These are phyloP conservation scores for Syzygium oleosum DNA, from an alignment of 345 rosid genomes.

Conservation along the genomic window DNA sequence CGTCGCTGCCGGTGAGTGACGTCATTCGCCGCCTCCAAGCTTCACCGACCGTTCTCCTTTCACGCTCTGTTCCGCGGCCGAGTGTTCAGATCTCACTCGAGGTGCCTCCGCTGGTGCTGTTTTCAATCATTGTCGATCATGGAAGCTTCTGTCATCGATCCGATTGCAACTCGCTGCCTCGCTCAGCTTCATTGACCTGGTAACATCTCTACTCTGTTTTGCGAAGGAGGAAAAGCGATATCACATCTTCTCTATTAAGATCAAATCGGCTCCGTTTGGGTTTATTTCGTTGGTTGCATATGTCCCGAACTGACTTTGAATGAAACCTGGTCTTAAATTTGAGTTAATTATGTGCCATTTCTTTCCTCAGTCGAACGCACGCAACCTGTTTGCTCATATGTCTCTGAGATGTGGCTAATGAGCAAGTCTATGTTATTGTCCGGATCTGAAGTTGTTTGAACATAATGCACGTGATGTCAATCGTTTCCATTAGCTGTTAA, in stretches of 20 bases:
- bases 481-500: not conserved
- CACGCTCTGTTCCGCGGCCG: not conserved
- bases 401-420: not conserved
- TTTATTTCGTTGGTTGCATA: not conserved
- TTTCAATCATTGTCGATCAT: rapidly evolving
- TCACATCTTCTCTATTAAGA: not conserved
- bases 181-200: not conserved
- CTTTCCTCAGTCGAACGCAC: not conserved
- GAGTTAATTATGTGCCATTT: not conserved
- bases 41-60: not conserved
- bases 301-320: not conserved
- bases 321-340: rapidly evolving
- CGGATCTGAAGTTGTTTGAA: not conserved
- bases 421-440: not conserved
- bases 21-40: not conserved
- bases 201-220: not conserved
- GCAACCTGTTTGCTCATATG: not conserved
- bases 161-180: not conserved
- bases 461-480: not conserved
- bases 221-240: not conserved
- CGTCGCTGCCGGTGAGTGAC: not conserved
- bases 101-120: not conserved
- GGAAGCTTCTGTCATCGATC: not conserved
- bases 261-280: not conserved
- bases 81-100: not conserved